Evolutionary conservation across 805 yeast genomes (phyloP), one percentile per base, ranked within the genome.

Genomic region (Wickerhamiella sorbophila): DNA sequence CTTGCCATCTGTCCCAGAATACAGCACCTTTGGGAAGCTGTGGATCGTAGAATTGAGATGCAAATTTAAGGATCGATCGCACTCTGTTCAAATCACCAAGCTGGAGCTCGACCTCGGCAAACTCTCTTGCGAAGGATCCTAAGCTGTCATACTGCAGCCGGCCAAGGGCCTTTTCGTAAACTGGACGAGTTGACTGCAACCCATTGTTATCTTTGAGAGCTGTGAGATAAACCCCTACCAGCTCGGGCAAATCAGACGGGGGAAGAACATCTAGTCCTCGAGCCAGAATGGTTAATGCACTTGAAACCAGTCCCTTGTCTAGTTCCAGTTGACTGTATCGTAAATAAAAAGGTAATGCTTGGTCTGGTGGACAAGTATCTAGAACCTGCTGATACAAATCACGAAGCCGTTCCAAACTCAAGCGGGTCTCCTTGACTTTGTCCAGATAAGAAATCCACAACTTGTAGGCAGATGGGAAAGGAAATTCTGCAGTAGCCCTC

Each of bases 1-100:
- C 55, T 41, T 77, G 77, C 94, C 94, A 87, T 22, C 59, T 57
- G 1, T 60, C 61, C 94, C 94, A 85, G 26, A 75, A 54, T 1
- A 41, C 45, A 2, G 41, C 31, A 5, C 44, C 57, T 6, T 24
- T 19, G 4, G 41, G 17, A 21, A 55, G 49, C 18, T 54, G 43
- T 9, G 65, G 68, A 39, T 63, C 59, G 18, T 59, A 52, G 44
- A 61, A 54, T 41, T 69, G 67, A 2, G 72, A 65, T 8, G 77
- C 76, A 53, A 71, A 79, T 42, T 64, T 68, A 47, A 71, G 69
- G 5, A 88, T 56, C 9, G 71, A 74, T 40, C 95, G 67, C 0
- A 75, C 85, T 39, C 95, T 62, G 4, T 58, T 63, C 15, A 63
- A 55, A 47, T 84, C 83, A 3, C 69, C 67, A 5, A 69, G 56